These are phyloP conservation scores for Fusarium liriodendri DNA, from an alignment of 2,329 filamentous ascomycete species.

Conservation along the genomic window DNA sequence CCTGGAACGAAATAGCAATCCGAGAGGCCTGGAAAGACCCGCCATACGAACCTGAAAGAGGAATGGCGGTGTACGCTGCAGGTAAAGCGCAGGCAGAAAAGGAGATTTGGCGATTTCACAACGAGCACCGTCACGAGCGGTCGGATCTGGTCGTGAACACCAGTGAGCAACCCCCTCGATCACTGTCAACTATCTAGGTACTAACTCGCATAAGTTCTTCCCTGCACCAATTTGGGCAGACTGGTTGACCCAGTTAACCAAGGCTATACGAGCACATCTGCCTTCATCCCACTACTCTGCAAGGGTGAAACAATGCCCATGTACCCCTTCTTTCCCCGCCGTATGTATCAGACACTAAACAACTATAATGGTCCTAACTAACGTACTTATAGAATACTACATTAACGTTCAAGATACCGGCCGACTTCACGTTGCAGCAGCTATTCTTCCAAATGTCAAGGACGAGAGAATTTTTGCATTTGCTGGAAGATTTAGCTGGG, in stretches of 20 bases:
- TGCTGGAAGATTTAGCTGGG: background rate
- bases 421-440: conserved; percentile 3
- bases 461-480: conserved; percentile 5
- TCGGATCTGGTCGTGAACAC: conserved; percentile 38
- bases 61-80: conserved; percentile 47
- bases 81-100: conserved; percentile 51
- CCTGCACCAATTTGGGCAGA: conserved; percentile 38
- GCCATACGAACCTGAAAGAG: conserved; percentile 45
- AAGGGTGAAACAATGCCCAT: conserved; percentile 18
- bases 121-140: conserved; percentile 11
- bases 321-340: background rate
- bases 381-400: background rate
- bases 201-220: conserved; percentile 30
- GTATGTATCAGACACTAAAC: background rate
- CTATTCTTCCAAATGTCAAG: background rate
- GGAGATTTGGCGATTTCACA: conserved; percentile 49
- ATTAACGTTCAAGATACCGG: conserved; percentile 8
- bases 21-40: conserved; percentile 48
- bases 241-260: conserved; percentile 31
- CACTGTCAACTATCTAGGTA: background rate
- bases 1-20: conserved; percentile 50
- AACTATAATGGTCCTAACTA: background rate
- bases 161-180: background rate
- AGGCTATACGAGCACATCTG: conserved; percentile 34
- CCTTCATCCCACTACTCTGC: conserved; percentile 29